These are phyloP conservation scores for Colletotrichum aenigma DNA, from an alignment of 2,329 filamentous ascomycete species.

Conservation along the genomic window DNA sequence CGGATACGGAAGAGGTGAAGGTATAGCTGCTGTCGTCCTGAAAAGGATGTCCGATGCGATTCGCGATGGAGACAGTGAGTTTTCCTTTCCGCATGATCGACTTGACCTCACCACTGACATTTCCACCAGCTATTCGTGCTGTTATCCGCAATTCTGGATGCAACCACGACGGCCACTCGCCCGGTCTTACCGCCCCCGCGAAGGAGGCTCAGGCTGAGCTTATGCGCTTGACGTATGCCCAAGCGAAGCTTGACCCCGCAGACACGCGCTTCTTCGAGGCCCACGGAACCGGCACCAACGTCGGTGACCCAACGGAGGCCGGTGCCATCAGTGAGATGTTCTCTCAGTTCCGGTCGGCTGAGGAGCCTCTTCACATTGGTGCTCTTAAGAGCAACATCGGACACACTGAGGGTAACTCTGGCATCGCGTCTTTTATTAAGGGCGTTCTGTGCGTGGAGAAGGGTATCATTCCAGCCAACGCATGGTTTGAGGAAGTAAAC, in stretches of 20 bases:
- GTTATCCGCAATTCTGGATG: constrained; percentile 20
- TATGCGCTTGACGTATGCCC: constrained; percentile 40
- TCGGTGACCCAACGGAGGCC: neutral
- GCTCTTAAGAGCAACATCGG: neutral
- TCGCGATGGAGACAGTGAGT: neutral
- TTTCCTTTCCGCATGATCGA: too few species aligned
- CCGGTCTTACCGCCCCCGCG: constrained; percentile 37
- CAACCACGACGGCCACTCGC: constrained; percentile 46
- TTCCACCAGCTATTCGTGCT: neutral
- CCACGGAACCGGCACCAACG: neutral
- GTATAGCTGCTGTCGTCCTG: constrained; percentile 41
- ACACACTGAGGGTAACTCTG: neutral
- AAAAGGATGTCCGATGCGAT: neutral
- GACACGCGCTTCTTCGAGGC: constrained; percentile 43
- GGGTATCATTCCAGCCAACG: neutral
- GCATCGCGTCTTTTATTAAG: neutral
- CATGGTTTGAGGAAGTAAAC: constrained; percentile 30
- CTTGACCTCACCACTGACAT: neutral
- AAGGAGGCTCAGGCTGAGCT: constrained; percentile 31
- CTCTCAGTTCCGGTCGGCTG: neutral
- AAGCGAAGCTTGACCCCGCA: constrained; percentile 25
- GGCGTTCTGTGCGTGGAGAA: neutral
- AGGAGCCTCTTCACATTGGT: neutral
- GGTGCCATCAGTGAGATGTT: neutral
- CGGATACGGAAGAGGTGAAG: constrained; percentile 69